These are phyloP conservation scores for Clonostachys solani DNA, from an alignment of 2,329 filamentous ascomycete genomes.

Conservation along the genomic window DNA sequence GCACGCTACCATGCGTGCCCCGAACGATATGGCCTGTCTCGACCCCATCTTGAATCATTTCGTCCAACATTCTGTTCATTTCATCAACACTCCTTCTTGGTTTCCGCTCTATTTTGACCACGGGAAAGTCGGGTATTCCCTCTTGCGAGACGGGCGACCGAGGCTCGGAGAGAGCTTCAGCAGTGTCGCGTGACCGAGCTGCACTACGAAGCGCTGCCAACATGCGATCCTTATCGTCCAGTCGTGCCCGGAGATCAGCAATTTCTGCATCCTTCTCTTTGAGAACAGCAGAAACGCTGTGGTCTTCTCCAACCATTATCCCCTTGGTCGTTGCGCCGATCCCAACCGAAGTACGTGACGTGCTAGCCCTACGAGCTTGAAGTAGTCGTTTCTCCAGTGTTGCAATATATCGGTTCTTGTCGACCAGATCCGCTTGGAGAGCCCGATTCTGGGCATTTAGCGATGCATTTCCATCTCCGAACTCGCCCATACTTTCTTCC, in stretches of 20 bases:
- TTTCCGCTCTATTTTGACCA: conserved; percentile 31
- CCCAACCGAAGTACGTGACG: conserved; percentile 78
- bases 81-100: conserved; percentile 73
- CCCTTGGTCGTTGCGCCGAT: conserved; percentile 54
- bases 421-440: conserved; percentile 90
- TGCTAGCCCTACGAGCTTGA: conserved; percentile 85
- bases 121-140: not conserved
- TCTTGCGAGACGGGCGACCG: conserved; percentile 17
- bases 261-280: conserved; percentile 93
- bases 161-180: conserved; percentile 47
- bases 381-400: conserved; percentile 89
- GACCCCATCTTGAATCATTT: conserved; percentile 91
- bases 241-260: conserved; percentile 76
- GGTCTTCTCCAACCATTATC: conserved; percentile 73
- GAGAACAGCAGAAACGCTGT: conserved; percentile 66
- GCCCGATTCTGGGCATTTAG: conserved; percentile 81
- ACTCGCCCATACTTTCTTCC: conserved; percentile 72
- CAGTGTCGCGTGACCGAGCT: conserved; percentile 78
- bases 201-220: conserved; percentile 80
- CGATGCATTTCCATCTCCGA: conserved; percentile 80
- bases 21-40: conserved; percentile 70
- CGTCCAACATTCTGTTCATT: conserved; percentile 88
- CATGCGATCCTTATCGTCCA: conserved; percentile 97
- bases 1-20: conserved; percentile 62
- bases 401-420: conserved; percentile 94